A percentile compares a stretch with the other conserved stretches of the same genome.
Conservation (phyloP, 2,329 filamentous ascomycete species). For the Teratosphaeria zuluensis region DNA sequence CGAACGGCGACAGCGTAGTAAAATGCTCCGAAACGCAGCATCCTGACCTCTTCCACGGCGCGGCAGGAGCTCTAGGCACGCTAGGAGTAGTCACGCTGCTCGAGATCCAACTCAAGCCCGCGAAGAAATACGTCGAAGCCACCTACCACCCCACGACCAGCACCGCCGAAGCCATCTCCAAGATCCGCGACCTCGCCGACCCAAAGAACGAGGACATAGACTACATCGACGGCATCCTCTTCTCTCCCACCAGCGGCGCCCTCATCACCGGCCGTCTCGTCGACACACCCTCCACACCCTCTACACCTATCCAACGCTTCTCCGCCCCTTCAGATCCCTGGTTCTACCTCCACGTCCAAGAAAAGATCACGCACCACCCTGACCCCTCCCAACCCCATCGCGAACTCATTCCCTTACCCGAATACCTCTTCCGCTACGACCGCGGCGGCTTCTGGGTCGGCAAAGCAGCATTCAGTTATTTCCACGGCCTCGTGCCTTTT, state of each 20-base stretch:
- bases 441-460: constrained; percentile 61
- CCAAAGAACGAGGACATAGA: constrained; percentile 32
- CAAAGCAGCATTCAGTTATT: constrained; percentile 53
- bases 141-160: constrained; percentile 37
- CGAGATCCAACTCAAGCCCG: constrained; percentile 37
- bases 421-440: constrained; percentile 65
- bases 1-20: constrained; percentile 45
- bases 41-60: constrained; percentile 54
- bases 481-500: constrained; percentile 45
- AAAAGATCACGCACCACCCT: constrained; percentile 30
- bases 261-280: constrained; percentile 38
- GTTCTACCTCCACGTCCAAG: constrained; percentile 40
- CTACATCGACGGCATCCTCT: constrained; percentile 44
- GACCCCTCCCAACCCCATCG: constrained; percentile 31
- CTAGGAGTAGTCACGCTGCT: constrained; percentile 55
- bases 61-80: constrained; percentile 56
- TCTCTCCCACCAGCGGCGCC: constrained; percentile 32
- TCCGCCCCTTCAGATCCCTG: constrained; percentile 38
- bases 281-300: constrained; percentile 12
- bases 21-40: constrained; percentile 46
- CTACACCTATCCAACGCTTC: constrained; percentile 25
- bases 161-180: constrained; percentile 34
- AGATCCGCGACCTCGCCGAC: constrained; percentile 29
- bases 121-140: constrained; percentile 40
- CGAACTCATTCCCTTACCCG: constrained; percentile 52